Percentiles rank a stretch among this genome's conserved stretches.
phyloP scores from a whole-genome alignment of 768 basidiomycete genomes.

The Rhizopogon vesiculosus region DNA sequence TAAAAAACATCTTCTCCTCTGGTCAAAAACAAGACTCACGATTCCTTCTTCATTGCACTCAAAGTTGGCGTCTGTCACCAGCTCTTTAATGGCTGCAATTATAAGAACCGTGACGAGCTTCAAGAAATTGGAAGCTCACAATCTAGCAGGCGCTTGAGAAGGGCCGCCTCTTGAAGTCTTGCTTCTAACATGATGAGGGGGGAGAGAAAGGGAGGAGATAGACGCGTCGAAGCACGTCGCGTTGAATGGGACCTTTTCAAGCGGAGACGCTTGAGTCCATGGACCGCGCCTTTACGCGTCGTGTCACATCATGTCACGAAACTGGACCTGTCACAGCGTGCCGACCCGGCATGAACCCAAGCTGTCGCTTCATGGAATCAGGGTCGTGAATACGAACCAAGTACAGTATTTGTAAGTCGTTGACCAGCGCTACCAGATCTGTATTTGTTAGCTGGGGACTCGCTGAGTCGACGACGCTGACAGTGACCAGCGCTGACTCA shows the following conservation, averaged over 20 bases:
- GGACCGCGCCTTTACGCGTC: constrained; percentile 19
- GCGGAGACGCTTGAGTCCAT: constrained; percentile 25
- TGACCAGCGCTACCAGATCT: no score
- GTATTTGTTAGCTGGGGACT: no score
- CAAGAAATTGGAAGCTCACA: constrained; percentile 43
- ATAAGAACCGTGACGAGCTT: constrained; percentile 6
- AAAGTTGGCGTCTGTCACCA: constrained; percentile 96
- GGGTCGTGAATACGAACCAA: no score
- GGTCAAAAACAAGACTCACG: constrained; percentile 33
- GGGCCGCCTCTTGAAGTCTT: constrained; percentile 79
- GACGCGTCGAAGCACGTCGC: constrained; percentile 26
- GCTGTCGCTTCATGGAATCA: no score
- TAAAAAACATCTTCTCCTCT: neutral
- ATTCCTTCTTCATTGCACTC: constrained; percentile 96
- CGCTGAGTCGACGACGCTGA: neutral
- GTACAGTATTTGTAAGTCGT: no score
- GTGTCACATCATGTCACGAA: constrained; percentile 26
- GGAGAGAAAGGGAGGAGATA: constrained; percentile 8
- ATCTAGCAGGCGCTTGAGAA: constrained; percentile 90
- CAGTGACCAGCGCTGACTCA: neutral
- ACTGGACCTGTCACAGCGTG: constrained; percentile 12
- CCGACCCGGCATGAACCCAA: neutral
- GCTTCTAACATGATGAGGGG: constrained; percentile 76
- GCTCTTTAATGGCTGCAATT: constrained; percentile 85
- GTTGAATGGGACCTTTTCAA: constrained; percentile 25